Evolutionary conservation across 352 stramenopile species (phyloP), one percentile per base, ranked within the genome.

Genomic region (Globisporangium splendens): DNA sequence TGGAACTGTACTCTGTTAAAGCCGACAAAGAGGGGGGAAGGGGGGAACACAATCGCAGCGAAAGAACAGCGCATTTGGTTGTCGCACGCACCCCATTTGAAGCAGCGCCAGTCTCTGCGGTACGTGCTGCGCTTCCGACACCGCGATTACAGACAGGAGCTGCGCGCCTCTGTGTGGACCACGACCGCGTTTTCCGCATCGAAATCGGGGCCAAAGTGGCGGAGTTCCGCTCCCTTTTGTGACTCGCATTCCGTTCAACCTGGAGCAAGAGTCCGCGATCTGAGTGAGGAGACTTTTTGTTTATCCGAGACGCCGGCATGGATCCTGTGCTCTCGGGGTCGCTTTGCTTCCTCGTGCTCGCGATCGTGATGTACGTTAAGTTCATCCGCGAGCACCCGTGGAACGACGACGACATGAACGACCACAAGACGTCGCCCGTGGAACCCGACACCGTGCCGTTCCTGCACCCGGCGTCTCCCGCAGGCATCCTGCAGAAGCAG

Each of bases 321-420:
- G 85, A 95, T 69, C 85, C 84, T 11, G 85, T 95, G 62, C 71
- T 95, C 38, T 89, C 85, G 28, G 85, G 85, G n/a, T 95, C 85
- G 66, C 72, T 95, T 24, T 95, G 85, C 62, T 95, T 95, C 63
- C 66, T 95, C 49, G 82, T 90, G 65, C 69, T 95, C 48, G 83
- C 85, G 54, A 86, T 95, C 56, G 77, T 87, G 59, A 91, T 95
- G 85, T 95, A 95, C 69, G 77, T 95, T 59, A 89, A 90, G 57
- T 95, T 95, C 55, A 89, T 95, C 57, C 77, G 83, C 50, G 79
- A 90, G 62, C 76, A 89, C 58, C 79, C 74, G 54, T 75, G 73
- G 70, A 49, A 70, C 46, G 80, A 87, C 48, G 83, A 88, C 46
- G 75, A 86, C 39, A 54, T 81, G 7, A 55, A 66, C 22, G 69